Conservation (phyloP, 75 land plant genomes). For the Gnetum montanum region DNA sequence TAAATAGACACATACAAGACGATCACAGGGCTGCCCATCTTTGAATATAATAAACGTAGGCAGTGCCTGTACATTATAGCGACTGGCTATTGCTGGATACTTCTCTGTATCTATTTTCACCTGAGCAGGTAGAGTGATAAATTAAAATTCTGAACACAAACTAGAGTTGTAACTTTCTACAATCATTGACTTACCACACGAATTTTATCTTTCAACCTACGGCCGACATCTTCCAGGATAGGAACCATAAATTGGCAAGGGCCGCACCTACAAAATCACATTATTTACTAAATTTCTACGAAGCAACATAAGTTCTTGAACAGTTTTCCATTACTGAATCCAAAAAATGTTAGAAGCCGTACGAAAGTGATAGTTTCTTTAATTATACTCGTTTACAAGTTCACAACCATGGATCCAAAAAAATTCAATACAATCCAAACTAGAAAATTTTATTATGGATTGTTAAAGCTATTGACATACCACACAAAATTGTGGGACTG, state of each 20-base stretch:
- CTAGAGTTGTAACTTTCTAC: not conserved
- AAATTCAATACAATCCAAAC: no score
- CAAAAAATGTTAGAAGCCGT: no score
- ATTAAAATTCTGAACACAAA: not conserved
- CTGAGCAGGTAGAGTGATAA: slow-evolving; percentile 18
- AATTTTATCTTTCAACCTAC: slow-evolving; percentile 60
- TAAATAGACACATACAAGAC: slow-evolving; percentile 52
- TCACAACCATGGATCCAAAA: no score
- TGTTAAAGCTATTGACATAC: no score
- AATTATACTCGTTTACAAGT: no score
- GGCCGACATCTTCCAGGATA: slow-evolving; percentile 67
- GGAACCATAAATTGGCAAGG: slow-evolving; percentile 97
- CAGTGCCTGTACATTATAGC: slow-evolving; percentile 65
- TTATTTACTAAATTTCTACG: not conserved
- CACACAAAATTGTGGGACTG: no score
- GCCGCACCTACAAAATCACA: slow-evolving; percentile 63
- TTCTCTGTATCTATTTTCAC: slow-evolving; percentile 95
- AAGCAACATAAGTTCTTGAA: not conserved
- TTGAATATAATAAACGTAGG: slow-evolving; percentile 88
- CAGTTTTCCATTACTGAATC: not conserved
- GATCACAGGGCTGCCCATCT: slow-evolving; percentile 73
- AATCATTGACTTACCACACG: slow-evolving; percentile 41
- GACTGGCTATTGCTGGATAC: slow-evolving; percentile 71
- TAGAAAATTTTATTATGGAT: no score
- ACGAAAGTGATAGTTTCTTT: no score